Conservation (phyloP, 2,329 filamentous ascomycete genomes). For the Dothideomycetes sp. region DNA sequence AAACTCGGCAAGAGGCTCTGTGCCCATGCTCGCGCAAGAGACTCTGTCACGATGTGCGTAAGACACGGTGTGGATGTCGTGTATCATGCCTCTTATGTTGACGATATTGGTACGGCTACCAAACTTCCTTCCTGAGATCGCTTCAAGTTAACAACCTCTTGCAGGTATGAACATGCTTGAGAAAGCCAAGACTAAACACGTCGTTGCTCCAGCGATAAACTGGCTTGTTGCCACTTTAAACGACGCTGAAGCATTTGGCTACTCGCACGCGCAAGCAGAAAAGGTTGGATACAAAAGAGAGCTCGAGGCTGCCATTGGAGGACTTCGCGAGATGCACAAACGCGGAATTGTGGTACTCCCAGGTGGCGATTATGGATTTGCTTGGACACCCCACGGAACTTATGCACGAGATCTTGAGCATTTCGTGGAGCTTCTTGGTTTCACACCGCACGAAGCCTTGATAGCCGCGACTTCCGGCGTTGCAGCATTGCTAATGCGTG, state of each 20-base stretch:
- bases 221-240: conserved; percentile 30
- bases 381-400: conserved; percentile 38
- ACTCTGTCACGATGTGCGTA: conserved; percentile 31
- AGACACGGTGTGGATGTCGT: conserved; percentile 36
- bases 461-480: conserved; percentile 31
- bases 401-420: conserved; percentile 37
- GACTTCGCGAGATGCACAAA: conserved; percentile 33
- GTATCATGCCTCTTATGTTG: conserved; percentile 36
- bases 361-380: conserved; percentile 37
- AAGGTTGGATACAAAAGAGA: conserved; percentile 34
- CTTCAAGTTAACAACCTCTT: too few relatives aligned
- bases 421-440: conserved; percentile 34
- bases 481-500: conserved; percentile 31
- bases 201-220: conserved; percentile 34
- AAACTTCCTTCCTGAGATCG: too few relatives aligned
- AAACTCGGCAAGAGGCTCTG: conserved; percentile 28
- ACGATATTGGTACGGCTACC: too few relatives aligned
- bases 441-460: conserved; percentile 33
- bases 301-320: conserved; percentile 27
- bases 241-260: conserved; percentile 30
- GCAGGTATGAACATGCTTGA: conserved; percentile 31
- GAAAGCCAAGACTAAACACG: conserved; percentile 25
- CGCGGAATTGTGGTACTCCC: conserved; percentile 36
- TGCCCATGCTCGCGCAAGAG: conserved; percentile 33
- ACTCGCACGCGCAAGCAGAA: conserved; percentile 31